Conservation (phyloP, 78 protist genomes). For the Diacronema lutheri region DNA sequence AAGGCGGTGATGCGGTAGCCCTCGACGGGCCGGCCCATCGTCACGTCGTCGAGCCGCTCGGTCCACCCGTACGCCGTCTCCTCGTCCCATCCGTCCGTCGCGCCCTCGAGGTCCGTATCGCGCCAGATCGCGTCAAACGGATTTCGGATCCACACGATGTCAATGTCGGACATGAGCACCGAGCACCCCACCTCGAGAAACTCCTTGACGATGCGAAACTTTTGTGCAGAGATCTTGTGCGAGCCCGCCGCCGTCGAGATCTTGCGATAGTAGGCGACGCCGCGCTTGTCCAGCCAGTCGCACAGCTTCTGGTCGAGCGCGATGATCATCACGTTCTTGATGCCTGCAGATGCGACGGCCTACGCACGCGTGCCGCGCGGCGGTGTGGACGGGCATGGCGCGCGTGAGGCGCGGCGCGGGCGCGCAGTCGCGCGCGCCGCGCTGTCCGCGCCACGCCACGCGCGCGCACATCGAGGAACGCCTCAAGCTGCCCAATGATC, state of each 20-base stretch:
- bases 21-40: neutral
- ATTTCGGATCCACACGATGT: neutral
- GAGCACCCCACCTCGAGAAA: neutral
- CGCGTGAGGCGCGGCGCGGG: too few species aligned
- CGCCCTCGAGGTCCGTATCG: slow-evolving; percentile 15
- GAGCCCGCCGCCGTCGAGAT: neutral
- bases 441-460: too few species aligned
- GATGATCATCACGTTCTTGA: neutral
- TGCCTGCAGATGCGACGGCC: neutral
- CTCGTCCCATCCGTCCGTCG: slow-evolving; percentile 12
- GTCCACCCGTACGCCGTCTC: too few species aligned
- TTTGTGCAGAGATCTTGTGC: slow-evolving; percentile 19
- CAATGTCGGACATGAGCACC: slow-evolving; percentile 21
- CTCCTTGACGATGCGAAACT: neutral
- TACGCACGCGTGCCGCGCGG: too few species aligned
- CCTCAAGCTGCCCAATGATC: neutral
- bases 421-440: too few species aligned
- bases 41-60: too few species aligned
- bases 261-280: neutral
- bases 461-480: neutral
- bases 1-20: slow-evolving; percentile 17
- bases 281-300: neutral
- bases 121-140: neutral
- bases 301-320: neutral
- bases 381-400: too few species aligned